Conservation (phyloP, 305 asterid genomes). For the Euphrasia arctica region DNA sequence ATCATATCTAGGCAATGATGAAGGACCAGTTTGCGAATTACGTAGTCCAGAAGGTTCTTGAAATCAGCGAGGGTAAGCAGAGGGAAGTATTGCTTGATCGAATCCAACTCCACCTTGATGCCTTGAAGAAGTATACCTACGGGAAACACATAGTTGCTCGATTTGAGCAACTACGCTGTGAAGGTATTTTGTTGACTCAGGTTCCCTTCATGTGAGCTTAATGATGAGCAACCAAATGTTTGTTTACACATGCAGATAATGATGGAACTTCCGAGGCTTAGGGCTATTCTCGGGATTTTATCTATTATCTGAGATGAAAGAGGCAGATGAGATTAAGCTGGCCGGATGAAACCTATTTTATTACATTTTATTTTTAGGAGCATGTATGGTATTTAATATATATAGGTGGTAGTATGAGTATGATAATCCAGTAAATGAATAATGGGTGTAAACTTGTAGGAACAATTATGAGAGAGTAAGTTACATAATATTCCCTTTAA, state of each 20-base stretch:
- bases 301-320: not conserved
- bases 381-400: not conserved
- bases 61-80: constrained; percentile 65
- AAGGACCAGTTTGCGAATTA: constrained; percentile 78
- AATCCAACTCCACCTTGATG: constrained; percentile 61
- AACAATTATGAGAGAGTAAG: not conserved
- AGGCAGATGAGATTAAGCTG: constrained; percentile 6
- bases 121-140: constrained; percentile 62
- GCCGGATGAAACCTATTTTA: not conserved
- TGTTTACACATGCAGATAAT: not conserved
- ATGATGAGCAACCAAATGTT: not conserved
- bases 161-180: not conserved
- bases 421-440: not conserved
- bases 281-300: not conserved
- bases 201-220: not conserved
- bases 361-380: not conserved
- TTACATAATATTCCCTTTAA: no score
- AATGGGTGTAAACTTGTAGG: not conserved
- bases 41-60: constrained; percentile 78
- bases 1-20: constrained; percentile 54
- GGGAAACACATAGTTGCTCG: constrained; percentile 81
- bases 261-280: not conserved
- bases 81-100: constrained; percentile 58
- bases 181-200: not conserved
- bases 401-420: not conserved